Percentiles rank a stretch among this genome's conserved stretches.
Conservation (phyloP, 1,284 basidiomycete genomes). For the Omphalotus olearius region DNA sequence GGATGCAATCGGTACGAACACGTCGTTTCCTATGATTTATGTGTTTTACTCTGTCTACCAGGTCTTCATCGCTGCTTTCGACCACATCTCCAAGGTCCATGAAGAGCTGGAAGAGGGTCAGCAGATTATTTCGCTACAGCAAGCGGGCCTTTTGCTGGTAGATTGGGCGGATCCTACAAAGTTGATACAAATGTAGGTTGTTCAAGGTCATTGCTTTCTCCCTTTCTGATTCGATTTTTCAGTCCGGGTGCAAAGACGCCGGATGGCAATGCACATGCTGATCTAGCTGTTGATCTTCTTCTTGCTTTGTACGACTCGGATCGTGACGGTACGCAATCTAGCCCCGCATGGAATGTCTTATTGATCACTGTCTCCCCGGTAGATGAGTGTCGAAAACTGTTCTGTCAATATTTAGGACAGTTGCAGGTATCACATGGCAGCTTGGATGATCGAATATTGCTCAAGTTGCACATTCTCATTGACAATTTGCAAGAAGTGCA, state of each 20-base stretch:
- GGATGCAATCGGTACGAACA: conserved; percentile 64
- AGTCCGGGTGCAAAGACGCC: conserved; percentile 26
- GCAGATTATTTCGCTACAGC: conserved; percentile 76
- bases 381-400: conserved; percentile 80
- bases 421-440: conserved; percentile 66
- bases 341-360: background rate
- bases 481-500: conserved; percentile 55
- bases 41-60: conserved; percentile 25
- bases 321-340: conserved; percentile 24
- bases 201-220: conserved; percentile 3
- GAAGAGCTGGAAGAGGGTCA: conserved; percentile 74
- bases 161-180: conserved; percentile 95
- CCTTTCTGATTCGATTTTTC: conserved; percentile 12
- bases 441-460: conserved; percentile 57
- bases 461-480: conserved; percentile 60
- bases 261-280: conserved; percentile 64
- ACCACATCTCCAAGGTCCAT: conserved; percentile 65
- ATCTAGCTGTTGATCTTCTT: conserved; percentile 75
- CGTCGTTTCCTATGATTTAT: conserved; percentile 1
- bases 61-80: conserved; percentile 79
- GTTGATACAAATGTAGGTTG: conserved; percentile 34
- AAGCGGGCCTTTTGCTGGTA: conserved; percentile 81
- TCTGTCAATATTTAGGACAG: conserved; percentile 79
- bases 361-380: background rate
- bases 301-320: conserved; percentile 56